A percentile compares a stretch with the other conserved stretches of the same genome.
Evolutionary conservation across 228 moss, liverwort and hornwort genomes (phyloP).

Genomic region (Sphagnum fallax): DNA sequence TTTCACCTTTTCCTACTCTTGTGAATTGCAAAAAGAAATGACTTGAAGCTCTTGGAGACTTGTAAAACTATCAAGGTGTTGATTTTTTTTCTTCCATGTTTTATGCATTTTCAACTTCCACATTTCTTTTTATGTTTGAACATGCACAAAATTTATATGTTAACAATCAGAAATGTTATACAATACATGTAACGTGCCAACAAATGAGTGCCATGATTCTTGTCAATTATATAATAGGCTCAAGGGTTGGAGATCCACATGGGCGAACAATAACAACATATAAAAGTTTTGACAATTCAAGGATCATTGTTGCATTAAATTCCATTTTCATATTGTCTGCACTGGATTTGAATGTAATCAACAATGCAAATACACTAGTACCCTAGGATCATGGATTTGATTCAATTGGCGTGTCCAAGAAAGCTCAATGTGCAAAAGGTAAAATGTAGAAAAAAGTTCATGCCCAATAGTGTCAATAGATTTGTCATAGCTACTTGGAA

Average conservation of each 20-base stretch:
- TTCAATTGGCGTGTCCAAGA: conserved; percentile 20
- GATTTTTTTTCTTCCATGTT: too few relatives aligned
- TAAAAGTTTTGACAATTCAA: not conserved
- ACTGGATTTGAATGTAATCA: conserved; percentile 35
- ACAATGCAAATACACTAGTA: conserved; percentile 13
- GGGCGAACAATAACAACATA: too few relatives aligned
- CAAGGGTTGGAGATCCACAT: not conserved
- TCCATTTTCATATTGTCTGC: conserved; percentile 27
- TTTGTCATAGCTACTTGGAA: not conserved
- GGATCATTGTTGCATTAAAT: conserved; percentile 16
- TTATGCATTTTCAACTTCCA: too few relatives aligned
- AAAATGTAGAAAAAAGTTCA: not conserved
- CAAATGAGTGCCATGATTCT: not conserved
- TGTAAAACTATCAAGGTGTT: conserved; percentile 8
- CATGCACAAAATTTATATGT: too few relatives aligned
- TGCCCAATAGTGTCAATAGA: too few relatives aligned
- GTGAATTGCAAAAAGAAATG: conserved; percentile 15
- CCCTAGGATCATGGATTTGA: conserved; percentile 7
- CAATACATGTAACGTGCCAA: not conserved
- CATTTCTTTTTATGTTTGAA: too few relatives aligned
- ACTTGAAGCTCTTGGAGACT: conserved; percentile 7
- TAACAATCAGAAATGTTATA: not conserved
- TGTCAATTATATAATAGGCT: conserved; percentile 12
- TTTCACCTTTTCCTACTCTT: conserved; percentile 26
- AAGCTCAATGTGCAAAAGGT: conserved; percentile 30